Base-by-base conservation (phyloP, 1,284 basidiomycete genomes). In the Pseudozyma tsukubaensis region DNA sequence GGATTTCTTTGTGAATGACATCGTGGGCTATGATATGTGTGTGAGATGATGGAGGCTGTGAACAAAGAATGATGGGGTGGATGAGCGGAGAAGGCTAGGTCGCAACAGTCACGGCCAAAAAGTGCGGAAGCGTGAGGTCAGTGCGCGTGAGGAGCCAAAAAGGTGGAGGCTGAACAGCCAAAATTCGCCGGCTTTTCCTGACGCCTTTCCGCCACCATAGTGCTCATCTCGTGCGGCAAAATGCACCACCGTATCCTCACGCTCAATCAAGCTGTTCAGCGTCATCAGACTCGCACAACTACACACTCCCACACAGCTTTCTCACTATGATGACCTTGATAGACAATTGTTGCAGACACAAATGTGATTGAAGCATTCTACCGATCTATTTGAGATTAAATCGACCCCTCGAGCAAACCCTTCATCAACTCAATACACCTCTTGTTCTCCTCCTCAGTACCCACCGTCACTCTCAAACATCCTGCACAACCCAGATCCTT, bases 381-480 rank as follows among this genome's bases (percentile, higher is more conserved):
- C 19, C 12, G 14, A 18, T 43, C 42, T 29, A n/a, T n/a, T n/a
- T n/a, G n/a, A n/a, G 24, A 29, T n/a, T 55, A 61, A 40, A 57
- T 54, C 34, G 18, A 21, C 14, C 62, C 54, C 12, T 64, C 63
- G 19, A 84, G 72, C 45, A 83, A 62, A 42, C 72, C 55, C 21
- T 58, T 60, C 59, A 84, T 74, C 40, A 84, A 56, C 43, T 71
- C 59, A 45, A 84, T 68, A 47, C 76, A 81, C 48, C 64, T 52
- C 66, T 69, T 54, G 52, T 79, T 83, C 87, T 99, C 97, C 58
- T 89, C 89, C 71, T 89, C 88, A 8, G 91, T 94, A 0, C 97
- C 97, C 9, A 99, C 88, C 0, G 96, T 98, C 29, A 99, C 91
- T 57, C 97, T 87, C 85, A 99, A 80, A 83, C 94, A 97, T 0